Percentiles rank a stretch among this genome's conserved stretches.
These are phyloP conservation scores for Juncus effusus DNA, from an alignment of 176 grass and related monocot genomes.

Conservation along the genomic window DNA sequence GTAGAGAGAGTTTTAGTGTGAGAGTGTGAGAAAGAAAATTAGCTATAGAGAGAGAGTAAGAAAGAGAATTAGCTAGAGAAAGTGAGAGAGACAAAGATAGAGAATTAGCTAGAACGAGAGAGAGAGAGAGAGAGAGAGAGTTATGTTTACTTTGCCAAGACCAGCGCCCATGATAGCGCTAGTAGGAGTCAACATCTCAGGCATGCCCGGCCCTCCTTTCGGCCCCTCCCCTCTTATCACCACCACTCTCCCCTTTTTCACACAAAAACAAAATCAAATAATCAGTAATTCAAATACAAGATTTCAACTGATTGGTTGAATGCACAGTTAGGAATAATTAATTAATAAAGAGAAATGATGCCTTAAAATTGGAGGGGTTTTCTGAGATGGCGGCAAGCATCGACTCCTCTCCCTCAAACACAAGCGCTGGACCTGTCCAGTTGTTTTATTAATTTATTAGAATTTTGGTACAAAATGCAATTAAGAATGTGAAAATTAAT, in stretches of 20 bases:
- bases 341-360: constrained; percentile 21
- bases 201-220: constrained; percentile 95
- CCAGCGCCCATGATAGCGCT: constrained; percentile 98
- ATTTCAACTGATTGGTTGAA: neutral
- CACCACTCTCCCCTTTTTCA: constrained; percentile 61
- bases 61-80: neutral
- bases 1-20: no score
- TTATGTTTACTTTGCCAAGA: constrained; percentile 69
- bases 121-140: no score
- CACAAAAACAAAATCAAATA: constrained; percentile 17
- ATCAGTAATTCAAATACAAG: constrained; percentile 24
- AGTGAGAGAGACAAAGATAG: neutral
- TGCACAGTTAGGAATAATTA: neutral
- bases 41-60: neutral
- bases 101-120: neutral
- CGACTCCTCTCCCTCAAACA: constrained; percentile 96
- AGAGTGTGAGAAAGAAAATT: neutral
- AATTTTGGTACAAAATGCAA: neutral
- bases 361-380: constrained; percentile 77
- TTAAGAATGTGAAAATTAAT: neutral
- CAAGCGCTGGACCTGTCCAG: constrained; percentile 67
- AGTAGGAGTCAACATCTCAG: constrained; percentile 98
- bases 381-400: constrained; percentile 91
- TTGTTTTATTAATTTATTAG: neutral
- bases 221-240: constrained; percentile 94